Base-by-base conservation (phyloP, 352 stramenopile species). In the Blastocystis sp. region DNA sequence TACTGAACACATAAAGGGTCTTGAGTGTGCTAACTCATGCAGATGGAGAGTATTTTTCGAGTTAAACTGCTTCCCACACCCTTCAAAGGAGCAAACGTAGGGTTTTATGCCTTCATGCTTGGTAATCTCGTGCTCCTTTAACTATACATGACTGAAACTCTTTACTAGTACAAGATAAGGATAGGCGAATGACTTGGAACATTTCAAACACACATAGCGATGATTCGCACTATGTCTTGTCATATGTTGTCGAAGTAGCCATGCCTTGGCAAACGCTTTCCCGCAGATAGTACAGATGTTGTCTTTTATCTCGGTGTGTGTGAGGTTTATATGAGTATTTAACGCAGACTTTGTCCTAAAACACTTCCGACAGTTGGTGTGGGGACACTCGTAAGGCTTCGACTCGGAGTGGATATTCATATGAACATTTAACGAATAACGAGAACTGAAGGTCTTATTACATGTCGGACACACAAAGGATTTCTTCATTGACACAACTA, bases 91-190 rank as follows among this genome's bases (percentile, higher is more conserved):
- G 55, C 73, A 85, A 11, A 85, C 26, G 68, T 66, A 85, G 3
- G 73, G 73, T 9, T 85, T 85, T 0, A 85, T 85, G 20, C 73
- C 73, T 13, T 85, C 73, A 47, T 85, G 73, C 73, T 68, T 85
- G n/a, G 73, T 69, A 64, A 85, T 85, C 26, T 85, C 73, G 34
- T 85, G 73, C 68, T 85, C 43, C 39, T 85, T 85, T 37, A 85
- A 43, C 73, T 85, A 85, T 20, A 69, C 54, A 16, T 85, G 24
- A 85, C 13, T 26, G 47, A 4, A 16, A 8, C n/a, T 43, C 20
- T 5, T 3, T 13, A 34, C 34, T 9, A 18, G 30, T 53, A 85
- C 73, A 47, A 50, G 73, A 85, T 85, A 85, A 18, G 73, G 73
- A 85, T 85, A 85, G 30, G 73, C 47, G 26, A 85, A 85, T 24